Evolutionary conservation across 108 stramenopile genomes (phyloP).

Genomic region (Cyclotella choctawhatcheeana): DNA sequence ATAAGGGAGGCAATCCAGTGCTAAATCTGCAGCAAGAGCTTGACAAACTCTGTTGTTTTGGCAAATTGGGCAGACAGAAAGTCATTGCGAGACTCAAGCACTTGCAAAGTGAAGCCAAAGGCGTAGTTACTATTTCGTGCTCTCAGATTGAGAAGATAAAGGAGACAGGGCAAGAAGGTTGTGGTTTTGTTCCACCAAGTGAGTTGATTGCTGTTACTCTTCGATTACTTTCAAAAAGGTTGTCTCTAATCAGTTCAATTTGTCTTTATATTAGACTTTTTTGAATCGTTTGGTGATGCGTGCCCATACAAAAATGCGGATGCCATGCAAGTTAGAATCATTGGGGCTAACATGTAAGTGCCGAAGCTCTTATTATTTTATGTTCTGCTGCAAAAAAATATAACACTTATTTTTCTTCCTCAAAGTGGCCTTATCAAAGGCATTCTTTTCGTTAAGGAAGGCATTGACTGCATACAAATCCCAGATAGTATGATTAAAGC

Average conservation of each 20-base stretch:
- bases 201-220: not conserved
- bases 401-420: not conserved
- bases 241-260: not conserved
- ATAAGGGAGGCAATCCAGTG: not conserved
- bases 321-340: conserved; percentile 39
- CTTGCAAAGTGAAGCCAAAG: conserved; percentile 13
- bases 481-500: conserved; percentile 47
- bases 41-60: conserved; percentile 26
- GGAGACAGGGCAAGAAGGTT: conserved; percentile 46
- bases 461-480: conserved; percentile 33
- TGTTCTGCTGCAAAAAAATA: not conserved
- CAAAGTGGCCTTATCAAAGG: conserved; percentile 18
- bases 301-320: conserved; percentile 1
- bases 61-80: conserved; percentile 23
- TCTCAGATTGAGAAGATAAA: conserved; percentile 22
- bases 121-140: not conserved
- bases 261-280: not conserved
- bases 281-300: conserved; percentile 22
- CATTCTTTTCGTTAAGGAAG: conserved; percentile 36
- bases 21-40: conserved; percentile 29
- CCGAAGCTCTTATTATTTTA: not conserved
- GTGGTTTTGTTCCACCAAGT: conserved; percentile 35
- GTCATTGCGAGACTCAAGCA: conserved; percentile 29
- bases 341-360: conserved; percentile 23
- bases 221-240: not conserved